These are phyloP conservation scores for Boletus reticulatus DNA, from an alignment of 768 basidiomycete species.

Conservation along the genomic window DNA sequence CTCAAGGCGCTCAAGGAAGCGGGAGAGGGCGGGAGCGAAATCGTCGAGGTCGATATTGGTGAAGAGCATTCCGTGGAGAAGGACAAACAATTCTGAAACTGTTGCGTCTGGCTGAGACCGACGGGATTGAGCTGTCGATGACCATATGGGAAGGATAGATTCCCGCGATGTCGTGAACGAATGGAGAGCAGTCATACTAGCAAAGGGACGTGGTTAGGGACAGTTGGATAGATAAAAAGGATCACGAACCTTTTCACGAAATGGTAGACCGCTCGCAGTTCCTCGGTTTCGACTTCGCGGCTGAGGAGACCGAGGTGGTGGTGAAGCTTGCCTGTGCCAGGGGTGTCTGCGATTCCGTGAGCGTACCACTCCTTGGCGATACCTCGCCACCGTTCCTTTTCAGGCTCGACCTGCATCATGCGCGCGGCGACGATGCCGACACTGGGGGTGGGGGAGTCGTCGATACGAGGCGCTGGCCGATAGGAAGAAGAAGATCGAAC, in stretches of 20 bases:
- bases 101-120: constrained; percentile 75
- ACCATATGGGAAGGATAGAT: constrained; percentile 88
- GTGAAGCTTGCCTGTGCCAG: constrained; percentile 92
- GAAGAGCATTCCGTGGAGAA: constrained; percentile 96
- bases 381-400: constrained; percentile 88
- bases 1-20: constrained; percentile 82
- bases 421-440: constrained; percentile 85
- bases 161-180: constrained; percentile 88
- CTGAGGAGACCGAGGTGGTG: constrained; percentile 90
- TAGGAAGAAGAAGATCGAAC: constrained; percentile 40
- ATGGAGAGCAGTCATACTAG: constrained; percentile 87
- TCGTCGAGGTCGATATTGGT: constrained; percentile 94
- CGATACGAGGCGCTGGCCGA: constrained; percentile 52
- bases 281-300: constrained; percentile 79
- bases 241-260: constrained; percentile 83
- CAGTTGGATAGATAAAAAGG: background rate
- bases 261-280: constrained; percentile 85
- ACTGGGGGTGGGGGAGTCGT: constrained; percentile 67
- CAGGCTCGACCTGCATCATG: constrained; percentile 81
- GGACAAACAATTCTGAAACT: constrained; percentile 79
- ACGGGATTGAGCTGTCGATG: constrained; percentile 56
- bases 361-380: constrained; percentile 95
- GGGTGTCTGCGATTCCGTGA: constrained; percentile 80
- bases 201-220: constrained; percentile 7
- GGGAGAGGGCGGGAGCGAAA: constrained; percentile 75